phyloP scores from a whole-genome alignment of 2,329 filamentous ascomycete genomes.

The Fusarium camptoceras region DNA sequence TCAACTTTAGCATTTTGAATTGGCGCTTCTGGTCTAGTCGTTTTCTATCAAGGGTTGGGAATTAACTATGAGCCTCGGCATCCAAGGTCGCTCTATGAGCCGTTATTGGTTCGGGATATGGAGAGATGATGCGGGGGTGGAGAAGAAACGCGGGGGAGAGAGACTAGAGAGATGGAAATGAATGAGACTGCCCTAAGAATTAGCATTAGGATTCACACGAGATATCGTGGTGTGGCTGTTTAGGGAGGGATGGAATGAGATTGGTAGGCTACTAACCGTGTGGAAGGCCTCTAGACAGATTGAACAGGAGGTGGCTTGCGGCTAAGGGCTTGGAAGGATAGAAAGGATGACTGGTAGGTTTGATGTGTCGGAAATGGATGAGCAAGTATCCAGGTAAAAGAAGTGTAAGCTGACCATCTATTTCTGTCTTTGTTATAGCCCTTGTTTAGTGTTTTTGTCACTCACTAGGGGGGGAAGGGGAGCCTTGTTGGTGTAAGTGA shows the following conservation, averaged over 20 bases:
- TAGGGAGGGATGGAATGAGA: not conserved
- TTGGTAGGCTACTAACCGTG: not conserved
- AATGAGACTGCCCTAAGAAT: not conserved
- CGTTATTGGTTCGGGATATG: constrained; percentile 30
- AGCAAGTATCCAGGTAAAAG: not conserved
- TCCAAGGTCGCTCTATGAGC: constrained; percentile 25
- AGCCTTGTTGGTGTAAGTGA: constrained; percentile 24
- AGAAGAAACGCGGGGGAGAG: constrained; percentile 27
- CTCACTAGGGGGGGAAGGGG: not conserved
- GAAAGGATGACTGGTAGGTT: not conserved
- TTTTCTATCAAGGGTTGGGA: not conserved
- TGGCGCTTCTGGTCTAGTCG: constrained; percentile 1
- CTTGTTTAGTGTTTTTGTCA: not conserved
- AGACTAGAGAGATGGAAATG: constrained; percentile 2
- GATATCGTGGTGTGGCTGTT: constrained; percentile 9
- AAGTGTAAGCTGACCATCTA: not conserved
- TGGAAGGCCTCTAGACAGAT: not conserved
- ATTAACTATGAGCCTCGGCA: constrained; percentile 32
- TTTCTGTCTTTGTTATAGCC: not conserved
- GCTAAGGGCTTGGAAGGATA: not conserved
- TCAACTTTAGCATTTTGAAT: not conserved
- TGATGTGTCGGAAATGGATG: not conserved
- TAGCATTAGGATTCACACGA: not conserved
- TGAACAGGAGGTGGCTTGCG: constrained; percentile 14
- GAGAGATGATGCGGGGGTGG: constrained; percentile 31